Evolutionary conservation across 2,329 filamentous ascomycete genomes (phyloP), one percentile per base, ranked within the genome.

Genomic region (Apiospora rasikravindrae): DNA sequence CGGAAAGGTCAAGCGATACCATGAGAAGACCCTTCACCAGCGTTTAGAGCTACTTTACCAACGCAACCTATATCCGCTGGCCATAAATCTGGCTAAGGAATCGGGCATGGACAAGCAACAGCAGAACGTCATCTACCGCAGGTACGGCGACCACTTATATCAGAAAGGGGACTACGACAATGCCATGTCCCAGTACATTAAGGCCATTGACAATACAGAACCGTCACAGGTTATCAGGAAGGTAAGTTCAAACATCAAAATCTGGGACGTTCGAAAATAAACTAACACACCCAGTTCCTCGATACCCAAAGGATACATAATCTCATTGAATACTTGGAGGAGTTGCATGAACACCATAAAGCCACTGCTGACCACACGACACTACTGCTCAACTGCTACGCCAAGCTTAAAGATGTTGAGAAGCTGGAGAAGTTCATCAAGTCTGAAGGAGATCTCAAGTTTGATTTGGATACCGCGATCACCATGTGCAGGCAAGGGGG

Each of bases 251-350:
- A 77, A 24, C 14, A n/a, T 5, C 5, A 19, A 37, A 74, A 42
- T 4, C 8, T 37, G 8, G 42, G 45, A 13, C 70, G 19, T 71
- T 68, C 11, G 19, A n/a, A 67, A 26, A 47, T 1, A 40, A 64
- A 76, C 81, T 86, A 75, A 83, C 75, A 22, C 47, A 22, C 7
- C 1, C 69, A 95, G 90, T 99, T 97, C 78, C 88, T 99, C 49
- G 96, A 99, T 79, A 98, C 96, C 0, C 96, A 99, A 87, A 90
- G 95, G 74, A 98, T 99, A 82, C 95, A 98, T 77, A 99, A 98
- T 79, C 86, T 99, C 40, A 98, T 99, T 71, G 94, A 97, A 80
- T 99, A 98, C 78, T 87, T 99, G 2, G 97, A 99, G 83, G 95
- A 99, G 82, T 86, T 99, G 22, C 96, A 99, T 78, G 95, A 98